Base-by-base conservation (phyloP, 2,329 filamentous ascomycete species). In the Daldinia eschscholtzii region DNA sequence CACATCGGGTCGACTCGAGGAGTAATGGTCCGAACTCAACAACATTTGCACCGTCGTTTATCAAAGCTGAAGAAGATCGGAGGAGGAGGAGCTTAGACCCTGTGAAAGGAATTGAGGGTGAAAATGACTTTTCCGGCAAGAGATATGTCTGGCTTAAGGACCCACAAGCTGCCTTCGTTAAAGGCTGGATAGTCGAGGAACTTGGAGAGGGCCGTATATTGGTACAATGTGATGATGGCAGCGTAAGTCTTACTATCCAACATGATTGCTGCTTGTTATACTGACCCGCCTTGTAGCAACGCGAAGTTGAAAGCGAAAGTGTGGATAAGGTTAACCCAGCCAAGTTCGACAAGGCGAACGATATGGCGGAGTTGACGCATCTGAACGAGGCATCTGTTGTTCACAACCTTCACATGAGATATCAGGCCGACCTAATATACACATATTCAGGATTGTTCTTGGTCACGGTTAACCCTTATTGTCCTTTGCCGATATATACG, bases 311-410 rank as follows among this genome's bases (percentile, higher is more conserved):
- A 73, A 83, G 88, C 58, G 94, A 98, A 75, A 92, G 90, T 75
- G 94, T 98, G 73, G 97, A 99, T 85, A 98, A 98, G 82, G 97
- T 99, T 84, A 99, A 99, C 81, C 96, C 96, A 53, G 95, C 95
- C 77, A 99, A 99, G 80, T 99, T 99, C 83, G 96, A 99, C 87
- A 99, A 98, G 82, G 95, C 95, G 72, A 94, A 97, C 83, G 97
- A 99, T 81, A 99, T 99, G 96, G 96, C 97, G 26, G 96, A 99
- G 80, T 87, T 99, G 77, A 99, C 96, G 5, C 96, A 99, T 81
- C 85, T 99, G 71, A 99, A 99, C 81, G 96, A 99, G 82, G 93
- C 95, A 23, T 98, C 96, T 0, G 96, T 99, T 58, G 94, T 99
- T 58, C 94, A 99, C 83, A 99, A 99, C 78, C 87, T 99, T 64